Evolutionary conservation across 2,329 filamentous ascomycete genomes (phyloP), one percentile per base, ranked within the genome.

Genomic region (Stylonectria norvegica): DNA sequence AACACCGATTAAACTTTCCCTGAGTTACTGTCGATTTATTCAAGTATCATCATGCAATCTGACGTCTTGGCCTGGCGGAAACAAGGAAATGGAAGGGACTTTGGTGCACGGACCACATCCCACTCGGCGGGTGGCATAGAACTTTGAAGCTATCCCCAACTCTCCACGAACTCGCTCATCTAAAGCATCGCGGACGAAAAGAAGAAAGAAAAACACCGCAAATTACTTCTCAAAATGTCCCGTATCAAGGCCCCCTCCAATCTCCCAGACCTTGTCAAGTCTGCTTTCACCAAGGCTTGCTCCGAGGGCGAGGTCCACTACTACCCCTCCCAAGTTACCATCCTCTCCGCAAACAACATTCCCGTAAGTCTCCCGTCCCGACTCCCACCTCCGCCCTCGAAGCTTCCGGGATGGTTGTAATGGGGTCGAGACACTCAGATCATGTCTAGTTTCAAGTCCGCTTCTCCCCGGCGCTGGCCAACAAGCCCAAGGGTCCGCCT

Each of bases 361-460:
- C 68, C 68, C 1, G 74, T 77, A 54, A 14, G 69, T 57, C n/a
- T 16, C 12, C 12, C 12, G 12, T 25, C 22, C 22, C 22, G 22
- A 7, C 22, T 7, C n/a, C n/a, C n/a, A n/a, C n/a, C n/a, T n/a
- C n/a, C n/a, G n/a, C n/a, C n/a, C n/a, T n/a, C n/a, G n/a, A n/a
- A n/a, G n/a, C n/a, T n/a, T n/a, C n/a, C n/a, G n/a, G n/a, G n/a
- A n/a, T n/a, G n/a, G n/a, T n/a, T n/a, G n/a, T n/a, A n/a, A n/a
- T n/a, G n/a, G n/a, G n/a, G n/a, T n/a, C n/a, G n/a, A n/a, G n/a
- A n/a, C n/a, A n/a, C n/a, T n/a, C n/a, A n/a, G n/a, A n/a, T n/a
- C n/a, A n/a, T 6, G 8, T 32, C 4, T 47, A 86, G 83, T 86
- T 87, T 57, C 85, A 89, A 64, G 67, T 89, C 2, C 81, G 84